phyloP scores from a whole-genome alignment of 2,329 filamentous ascomycete genomes.

The Blastomyces gilchristii region DNA sequence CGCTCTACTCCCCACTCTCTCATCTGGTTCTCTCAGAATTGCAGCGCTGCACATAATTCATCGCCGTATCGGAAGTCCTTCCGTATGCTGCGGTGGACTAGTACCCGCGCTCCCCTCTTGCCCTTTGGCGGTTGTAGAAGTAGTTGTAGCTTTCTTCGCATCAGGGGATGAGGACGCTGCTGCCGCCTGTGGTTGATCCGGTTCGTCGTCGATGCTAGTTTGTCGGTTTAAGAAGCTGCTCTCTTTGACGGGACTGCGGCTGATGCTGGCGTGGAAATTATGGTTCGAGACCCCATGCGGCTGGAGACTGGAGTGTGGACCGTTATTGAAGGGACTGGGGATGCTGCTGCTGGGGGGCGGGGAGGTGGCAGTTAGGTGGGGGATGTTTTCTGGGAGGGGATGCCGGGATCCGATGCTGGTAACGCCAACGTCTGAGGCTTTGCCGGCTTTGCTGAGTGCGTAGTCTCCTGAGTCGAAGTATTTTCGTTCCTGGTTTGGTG shows the following conservation, averaged over 20 bases:
- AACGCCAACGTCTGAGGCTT: conserved; percentile 85
- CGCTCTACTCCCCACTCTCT: background rate
- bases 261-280: conserved; percentile 30
- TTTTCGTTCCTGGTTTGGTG: conserved; percentile 65
- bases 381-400: conserved; percentile 89
- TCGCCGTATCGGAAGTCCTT: conserved; percentile 56
- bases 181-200: conserved; percentile 41
- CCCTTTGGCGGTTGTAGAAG: conserved; percentile 23
- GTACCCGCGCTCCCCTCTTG: conserved; percentile 30
- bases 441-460: conserved; percentile 92
- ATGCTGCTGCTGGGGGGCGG: conserved; percentile 23
- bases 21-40: background rate
- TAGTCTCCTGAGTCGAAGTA: conserved; percentile 97
- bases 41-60: conserved; percentile 21
- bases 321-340: conserved; percentile 24
- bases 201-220: conserved; percentile 52
- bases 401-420: conserved; percentile 91
- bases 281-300: conserved; percentile 16
- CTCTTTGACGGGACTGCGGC: conserved; percentile 79
- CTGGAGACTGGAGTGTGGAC: conserved; percentile 22
- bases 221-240: conserved; percentile 75
- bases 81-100: conserved; percentile 37
- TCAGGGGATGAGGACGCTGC: conserved; percentile 17
- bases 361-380: conserved; percentile 65
- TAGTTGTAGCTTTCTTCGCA: conserved; percentile 29